Conservation (phyloP, 1,139 yeast species). For the Sugiyamaella grinbergsii region DNA sequence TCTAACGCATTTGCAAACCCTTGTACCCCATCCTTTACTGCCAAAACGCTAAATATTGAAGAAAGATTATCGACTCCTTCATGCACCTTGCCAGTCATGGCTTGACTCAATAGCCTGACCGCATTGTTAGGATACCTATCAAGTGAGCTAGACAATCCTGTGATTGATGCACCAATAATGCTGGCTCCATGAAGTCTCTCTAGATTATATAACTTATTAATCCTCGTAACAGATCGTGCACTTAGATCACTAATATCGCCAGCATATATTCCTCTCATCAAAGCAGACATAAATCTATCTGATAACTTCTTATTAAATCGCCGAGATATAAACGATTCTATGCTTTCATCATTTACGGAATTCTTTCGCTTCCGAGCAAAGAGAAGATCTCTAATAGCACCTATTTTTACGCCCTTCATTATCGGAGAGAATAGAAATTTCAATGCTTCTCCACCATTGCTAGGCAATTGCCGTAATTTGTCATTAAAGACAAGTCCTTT, state of each 20-base stretch:
- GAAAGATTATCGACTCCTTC: slow-evolving; percentile 25
- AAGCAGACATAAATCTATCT: slow-evolving; percentile 72
- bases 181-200: slow-evolving; percentile 65
- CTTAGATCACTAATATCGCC: slow-evolving; percentile 75
- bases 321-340: slow-evolving; percentile 65
- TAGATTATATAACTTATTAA: slow-evolving; percentile 49
- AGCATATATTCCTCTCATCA: slow-evolving; percentile 88
- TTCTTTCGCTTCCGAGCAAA: slow-evolving; percentile 43
- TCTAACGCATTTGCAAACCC: slow-evolving; percentile 40
- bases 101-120: slow-evolving; percentile 35
- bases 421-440: slow-evolving; percentile 40
- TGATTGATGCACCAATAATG: slow-evolving; percentile 48
- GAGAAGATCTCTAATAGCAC: slow-evolving; percentile 41
- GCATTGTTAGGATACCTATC: slow-evolving; percentile 36
- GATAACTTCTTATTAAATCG: slow-evolving; percentile 67
- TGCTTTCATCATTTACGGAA: slow-evolving; percentile 61
- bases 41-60: slow-evolving; percentile 35
- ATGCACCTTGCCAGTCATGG: slow-evolving; percentile 30
- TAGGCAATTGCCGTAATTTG: slow-evolving; percentile 41
- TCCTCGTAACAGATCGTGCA: slow-evolving; percentile 53
- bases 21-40: slow-evolving; percentile 40
- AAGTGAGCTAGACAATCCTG: slow-evolving; percentile 37
- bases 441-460: slow-evolving; percentile 30
- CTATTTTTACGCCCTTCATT: slow-evolving; percentile 45
- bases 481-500: slow-evolving; percentile 55